Evolutionary conservation across 352 stramenopile genomes (phyloP).

Genomic region (Stramenopiles sp.): DNA sequence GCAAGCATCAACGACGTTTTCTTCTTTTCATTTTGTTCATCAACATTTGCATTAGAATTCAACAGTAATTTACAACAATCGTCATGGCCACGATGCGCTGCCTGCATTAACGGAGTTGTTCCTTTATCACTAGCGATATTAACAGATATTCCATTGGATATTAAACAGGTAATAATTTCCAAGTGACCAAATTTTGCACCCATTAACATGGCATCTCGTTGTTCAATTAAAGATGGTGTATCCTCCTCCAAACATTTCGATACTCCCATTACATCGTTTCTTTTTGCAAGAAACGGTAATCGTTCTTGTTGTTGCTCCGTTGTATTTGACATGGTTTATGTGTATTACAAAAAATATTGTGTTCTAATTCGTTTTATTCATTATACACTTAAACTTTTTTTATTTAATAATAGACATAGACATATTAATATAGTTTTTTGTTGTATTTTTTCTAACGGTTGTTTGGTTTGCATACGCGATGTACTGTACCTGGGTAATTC

Average conservation of each 20-base stretch:
- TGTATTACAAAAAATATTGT: too few relatives aligned
- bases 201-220: neutral
- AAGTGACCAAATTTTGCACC: constrained; percentile 2
- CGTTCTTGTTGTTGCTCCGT: too few relatives aligned
- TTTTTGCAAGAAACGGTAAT: neutral
- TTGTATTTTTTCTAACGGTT: too few relatives aligned
- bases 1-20: neutral
- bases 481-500: too few relatives aligned
- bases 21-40: neutral
- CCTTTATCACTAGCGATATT: neutral
- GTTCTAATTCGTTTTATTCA: too few relatives aligned
- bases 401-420: too few relatives aligned
- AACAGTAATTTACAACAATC: neutral
- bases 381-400: too few relatives aligned
- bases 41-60: neutral
- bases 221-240: neutral
- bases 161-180: neutral
- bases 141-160: neutral
- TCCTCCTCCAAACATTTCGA: neutral
- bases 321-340: too few relatives aligned
- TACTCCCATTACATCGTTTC: neutral
- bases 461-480: too few relatives aligned
- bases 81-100: neutral
- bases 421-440: too few relatives aligned
- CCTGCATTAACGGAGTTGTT: constrained; percentile 3